phyloP scores from a whole-genome alignment of 805 yeast species.

The Yarrowia hollandica region DNA sequence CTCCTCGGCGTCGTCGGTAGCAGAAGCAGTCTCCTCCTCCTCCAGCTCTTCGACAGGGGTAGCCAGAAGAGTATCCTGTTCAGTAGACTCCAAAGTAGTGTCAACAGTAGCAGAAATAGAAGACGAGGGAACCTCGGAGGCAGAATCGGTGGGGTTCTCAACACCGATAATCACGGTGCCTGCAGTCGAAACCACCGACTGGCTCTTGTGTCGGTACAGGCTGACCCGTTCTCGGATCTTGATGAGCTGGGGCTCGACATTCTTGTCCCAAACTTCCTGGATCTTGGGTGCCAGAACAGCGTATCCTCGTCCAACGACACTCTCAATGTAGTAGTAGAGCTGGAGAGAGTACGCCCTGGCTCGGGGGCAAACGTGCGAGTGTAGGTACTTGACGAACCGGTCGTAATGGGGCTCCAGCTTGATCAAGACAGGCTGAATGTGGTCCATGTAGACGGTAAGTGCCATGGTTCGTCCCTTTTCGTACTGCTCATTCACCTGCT shows the following conservation, averaged over 20 bases:
- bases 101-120: background rate
- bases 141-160: constrained; percentile 19
- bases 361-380: constrained; percentile 31
- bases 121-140: background rate
- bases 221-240: constrained; percentile 35
- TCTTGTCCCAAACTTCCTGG: constrained; percentile 32
- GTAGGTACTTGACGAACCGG: background rate
- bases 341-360: background rate
- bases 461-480: background rate
- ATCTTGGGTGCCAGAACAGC: constrained; percentile 32
- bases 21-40: background rate
- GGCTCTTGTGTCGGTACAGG: constrained; percentile 27
- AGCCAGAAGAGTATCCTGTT: background rate
- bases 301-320: background rate
- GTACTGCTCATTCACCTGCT: background rate
- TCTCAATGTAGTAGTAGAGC: background rate
- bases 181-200: constrained; percentile 22
- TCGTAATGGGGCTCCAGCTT: constrained; percentile 29
- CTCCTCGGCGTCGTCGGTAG: background rate
- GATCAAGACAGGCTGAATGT: constrained; percentile 31
- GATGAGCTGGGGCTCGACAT: constrained; percentile 36
- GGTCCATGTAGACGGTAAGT: constrained; percentile 17
- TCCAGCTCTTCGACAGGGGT: background rate
- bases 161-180: constrained; percentile 23
- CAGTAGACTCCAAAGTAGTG: background rate